These are phyloP conservation scores for Santalum album DNA, from an alignment of 164 flowering plant genomes.

Conservation along the genomic window DNA sequence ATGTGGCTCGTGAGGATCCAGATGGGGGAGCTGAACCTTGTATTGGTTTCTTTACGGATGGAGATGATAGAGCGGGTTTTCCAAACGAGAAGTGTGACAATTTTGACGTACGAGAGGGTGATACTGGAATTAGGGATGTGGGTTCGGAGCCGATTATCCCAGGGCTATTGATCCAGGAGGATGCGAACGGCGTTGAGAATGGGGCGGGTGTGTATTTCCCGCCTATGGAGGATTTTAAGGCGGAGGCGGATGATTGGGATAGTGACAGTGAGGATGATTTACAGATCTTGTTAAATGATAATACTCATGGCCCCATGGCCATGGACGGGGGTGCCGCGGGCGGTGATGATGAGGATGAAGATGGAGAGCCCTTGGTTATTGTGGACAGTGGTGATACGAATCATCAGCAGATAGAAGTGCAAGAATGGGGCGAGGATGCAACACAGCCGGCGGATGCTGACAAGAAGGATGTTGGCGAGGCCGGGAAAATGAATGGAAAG, in stretches of 20 bases:
- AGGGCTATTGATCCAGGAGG: conserved; percentile 29
- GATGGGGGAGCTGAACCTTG: conserved; percentile 5
- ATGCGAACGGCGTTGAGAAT: conserved; percentile 2
- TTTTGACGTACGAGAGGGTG: conserved; percentile 26
- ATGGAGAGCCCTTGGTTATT: conserved; percentile 66
- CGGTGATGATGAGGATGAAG: conserved; percentile 56
- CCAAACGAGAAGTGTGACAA: conserved; percentile 16
- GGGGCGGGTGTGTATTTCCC: conserved; percentile 4
- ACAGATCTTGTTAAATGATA: conserved; percentile 87
- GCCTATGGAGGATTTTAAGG: conserved; percentile 7
- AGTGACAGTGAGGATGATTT: conserved; percentile 97
- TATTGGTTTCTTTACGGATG: conserved; percentile 7
- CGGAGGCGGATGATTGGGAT: conserved; percentile 66
- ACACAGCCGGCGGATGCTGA: conserved; percentile 46
- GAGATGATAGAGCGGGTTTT: conserved; percentile 14
- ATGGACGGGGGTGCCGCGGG: conserved; percentile 37
- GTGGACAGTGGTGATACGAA: conserved; percentile 43
- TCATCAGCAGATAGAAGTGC: conserved; percentile 51
- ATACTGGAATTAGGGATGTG: conserved; percentile 17
- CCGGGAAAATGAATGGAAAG: conserved; percentile 37
- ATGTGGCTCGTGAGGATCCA: conserved; percentile 17
- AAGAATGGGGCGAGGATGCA: conserved; percentile 66
- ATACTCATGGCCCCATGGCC: conserved; percentile 26
- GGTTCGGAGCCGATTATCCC: conserved; percentile 49
- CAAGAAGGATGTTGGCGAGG: conserved; percentile 54